Evolutionary conservation across 2,329 filamentous ascomycete species (phyloP), one percentile per base, ranked within the genome.

Genomic region (Tolypocladium guangdongense): DNA sequence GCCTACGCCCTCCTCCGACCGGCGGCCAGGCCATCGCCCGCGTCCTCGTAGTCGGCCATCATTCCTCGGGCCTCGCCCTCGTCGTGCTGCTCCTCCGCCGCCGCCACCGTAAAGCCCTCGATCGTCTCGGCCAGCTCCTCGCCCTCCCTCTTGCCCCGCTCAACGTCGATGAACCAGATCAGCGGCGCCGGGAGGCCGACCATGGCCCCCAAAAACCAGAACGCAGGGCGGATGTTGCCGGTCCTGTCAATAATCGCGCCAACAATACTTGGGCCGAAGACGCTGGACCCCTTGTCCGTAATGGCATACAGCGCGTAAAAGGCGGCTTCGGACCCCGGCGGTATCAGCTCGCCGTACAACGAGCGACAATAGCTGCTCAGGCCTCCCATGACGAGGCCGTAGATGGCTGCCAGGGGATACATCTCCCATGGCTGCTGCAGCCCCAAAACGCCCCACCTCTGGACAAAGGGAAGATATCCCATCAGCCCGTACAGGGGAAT

Each of bases 221-320:
- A 99, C 1, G 92, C 91, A 7, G 87, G 87, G 49, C 88, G 78
- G 55, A 93, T 92, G 60, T 88, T 84, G 6, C 88, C 88, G 32
- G 86, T 86, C 50, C 75, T 81, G 69, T 97, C 91, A 14, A 93
- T 96, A 59, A 99, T 96, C 14, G 84, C 83, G 1, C 91, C 93
- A 0, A 99, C 93, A 65, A 99, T 92, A 0, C 90, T 87, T 0
- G 93, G 93, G 0, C 93, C 93, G 68, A 99, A 96, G 2, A 97
- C 78, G 65, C 88, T 95, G 24, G 88, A 93, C 1, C 92, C 91
- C 69, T 99, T 99, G 68, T 99, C 93, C 2, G 93, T 97, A 58
- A 97, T 96, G 37, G 93, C 93, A 66, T 97, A 99, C 2, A 99
- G 76, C 0, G 92, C 91, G 66, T 95, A 99, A 66, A 99, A 99